Evolutionary conservation across 1,284 basidiomycete species (phyloP), one percentile per base, ranked within the genome.

Genomic region (Butyriboletus appendiculatus): DNA sequence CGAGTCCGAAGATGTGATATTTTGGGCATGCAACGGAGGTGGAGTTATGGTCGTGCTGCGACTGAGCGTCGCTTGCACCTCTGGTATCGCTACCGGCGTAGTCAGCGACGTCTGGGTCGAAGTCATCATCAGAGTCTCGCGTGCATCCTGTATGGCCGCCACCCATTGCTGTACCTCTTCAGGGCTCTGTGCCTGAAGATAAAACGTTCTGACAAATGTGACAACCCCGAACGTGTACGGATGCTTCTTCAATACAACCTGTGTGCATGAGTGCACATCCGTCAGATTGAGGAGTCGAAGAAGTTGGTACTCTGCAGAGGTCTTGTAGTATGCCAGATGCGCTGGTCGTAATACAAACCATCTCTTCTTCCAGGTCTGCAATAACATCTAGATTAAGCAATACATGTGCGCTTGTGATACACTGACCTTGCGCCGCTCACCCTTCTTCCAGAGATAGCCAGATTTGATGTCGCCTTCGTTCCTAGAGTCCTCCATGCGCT

Each of bases 291-390:
- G 85, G 16, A 98, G 85, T 20, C 92, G 88, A 30, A 96, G 87
- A 6, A 98, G 83, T 70, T 94, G 84, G 76, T 98, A 98, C 73
- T 98, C 95, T 60, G 87, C 85, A 47, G 92, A 89, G 53, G 87
- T 95, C 79, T 98, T 98, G 85, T 99, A 99, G 75, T 97, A 98
- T 14, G 94, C 94, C 46, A 99, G 76, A 71, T 96, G 93, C 16
- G 90, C 91, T 0, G 92, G 85, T 15, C 96, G 84, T 55, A 99
- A 76, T 0, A 99, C 97, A 64, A 98, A 99, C 96, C 96, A 99
- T 35, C 96, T 84, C 76, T 96, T 96, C 80, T 98, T 98, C 96
- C 96, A 99, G 1, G 89, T 94, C 93, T 97, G 66, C 46, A 43
- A 38, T 45, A 49, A 22, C 53, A 53, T 52, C 56, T 44, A 58